Percentiles rank a stretch among this genome's conserved stretches.
phyloP scores from a whole-genome alignment of 768 basidiomycete genomes.

The Tremella mesenterica region DNA sequence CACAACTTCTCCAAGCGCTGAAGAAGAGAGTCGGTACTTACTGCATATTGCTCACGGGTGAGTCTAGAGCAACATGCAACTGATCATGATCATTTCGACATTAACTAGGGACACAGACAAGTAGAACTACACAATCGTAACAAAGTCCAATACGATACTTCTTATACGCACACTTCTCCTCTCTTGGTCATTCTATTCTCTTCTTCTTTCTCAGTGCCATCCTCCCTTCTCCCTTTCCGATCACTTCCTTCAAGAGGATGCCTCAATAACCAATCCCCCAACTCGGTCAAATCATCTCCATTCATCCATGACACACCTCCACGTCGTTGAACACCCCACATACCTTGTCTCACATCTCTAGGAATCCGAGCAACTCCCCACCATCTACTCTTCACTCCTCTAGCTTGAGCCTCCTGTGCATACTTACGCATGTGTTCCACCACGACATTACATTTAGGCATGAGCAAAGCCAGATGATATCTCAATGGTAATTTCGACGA shows the following conservation, averaged over 20 bases:
- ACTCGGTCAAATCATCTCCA: slow-evolving; percentile 19
- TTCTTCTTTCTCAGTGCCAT: neutral
- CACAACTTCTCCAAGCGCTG: too few relatives aligned
- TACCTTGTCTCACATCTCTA: slow-evolving; percentile 3
- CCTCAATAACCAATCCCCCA: neutral
- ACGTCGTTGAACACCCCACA: slow-evolving; percentile 5
- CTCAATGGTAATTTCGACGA: slow-evolving; percentile 14
- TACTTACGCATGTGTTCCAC: neutral
- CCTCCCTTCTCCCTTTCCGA: neutral
- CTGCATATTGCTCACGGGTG: too few relatives aligned
- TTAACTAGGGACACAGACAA: too few relatives aligned
- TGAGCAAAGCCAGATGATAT: slow-evolving; percentile 3
- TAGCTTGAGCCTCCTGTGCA: slow-evolving; percentile 2
- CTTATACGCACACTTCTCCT: too few relatives aligned
- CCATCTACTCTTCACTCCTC: slow-evolving; percentile 18
- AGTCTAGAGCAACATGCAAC: too few relatives aligned
- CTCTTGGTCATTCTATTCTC: too few relatives aligned
- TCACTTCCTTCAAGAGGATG: neutral
- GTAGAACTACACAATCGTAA: too few relatives aligned
- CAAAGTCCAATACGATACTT: too few relatives aligned
- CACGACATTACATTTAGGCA: neutral
- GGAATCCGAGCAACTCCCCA: slow-evolving; percentile 13
- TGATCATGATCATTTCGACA: too few relatives aligned
- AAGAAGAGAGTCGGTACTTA: too few relatives aligned
- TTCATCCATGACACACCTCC: slow-evolving; percentile 11